Evolutionary conservation across 192 early-diverging fungal genomes (phyloP), one percentile per base, ranked within the genome.

Genomic region (Entomortierella parvispora): DNA sequence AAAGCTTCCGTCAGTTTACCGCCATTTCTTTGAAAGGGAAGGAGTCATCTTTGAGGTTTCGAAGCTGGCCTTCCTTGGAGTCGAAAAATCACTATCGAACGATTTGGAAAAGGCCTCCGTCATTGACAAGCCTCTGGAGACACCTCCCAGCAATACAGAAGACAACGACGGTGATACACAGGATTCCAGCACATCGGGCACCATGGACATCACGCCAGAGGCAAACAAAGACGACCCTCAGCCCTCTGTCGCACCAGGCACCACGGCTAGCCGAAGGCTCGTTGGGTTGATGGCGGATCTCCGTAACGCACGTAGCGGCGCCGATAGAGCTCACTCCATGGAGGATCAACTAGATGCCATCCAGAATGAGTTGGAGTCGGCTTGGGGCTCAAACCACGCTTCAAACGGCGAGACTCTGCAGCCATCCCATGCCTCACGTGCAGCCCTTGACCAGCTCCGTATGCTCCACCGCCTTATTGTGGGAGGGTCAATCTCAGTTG

Each of bases 11-110:
- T 70, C 79, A 2, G 22, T 71, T 6, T 94, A 90, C 68, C 60
- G 65, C 11, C 68, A 58, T 9, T 83, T 83, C 57, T 91, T 97
- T 74, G 78, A 85, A 37, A 81, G 93, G 23, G 95, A 96, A 57
- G 95, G 95, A 3, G 89, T 94, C 4, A 64, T 86, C 2, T 83
- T 86, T 57, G 87, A 89, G 46, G 80, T 96, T 46, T 70, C 67
- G 5, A 80, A 84, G 58, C 54, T 92, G 12, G 81, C 71, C 15
- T 71, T 46, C 18, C 53, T 69, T 26, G 68, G 65, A 12, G 71
- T 55, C 2, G 65, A 76, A 50, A 42, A 49, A 1, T 68, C 65
- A 0, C 44, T 76, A 29, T 33, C 56, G 2, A 79, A 69, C 34
- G 62, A 62, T 1, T 48, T 28, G 17, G 40, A 68, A 33, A 50